Conservation (phyloP, 306 rosid genomes). For the Astragalus membranaceus region DNA sequence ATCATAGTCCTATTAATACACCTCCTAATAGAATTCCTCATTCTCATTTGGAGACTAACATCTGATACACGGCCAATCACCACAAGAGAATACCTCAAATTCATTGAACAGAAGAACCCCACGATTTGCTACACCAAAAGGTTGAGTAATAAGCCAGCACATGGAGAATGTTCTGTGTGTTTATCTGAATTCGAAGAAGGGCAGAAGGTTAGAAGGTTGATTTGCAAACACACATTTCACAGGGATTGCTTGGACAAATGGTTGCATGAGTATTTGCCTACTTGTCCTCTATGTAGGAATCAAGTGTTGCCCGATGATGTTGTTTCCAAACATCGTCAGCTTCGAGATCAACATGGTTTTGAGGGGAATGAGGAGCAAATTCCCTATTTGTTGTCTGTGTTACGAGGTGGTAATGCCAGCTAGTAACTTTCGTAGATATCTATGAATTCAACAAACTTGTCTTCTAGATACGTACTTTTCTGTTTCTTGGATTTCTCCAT, state of each 20-base stretch:
- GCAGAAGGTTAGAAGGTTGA: slow-evolving; percentile 52
- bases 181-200: slow-evolving; percentile 73
- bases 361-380: slow-evolving; percentile 52
- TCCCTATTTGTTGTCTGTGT: slow-evolving; percentile 45
- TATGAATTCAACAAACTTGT: too few species aligned
- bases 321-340: slow-evolving; percentile 57
- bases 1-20: slow-evolving; percentile 38
- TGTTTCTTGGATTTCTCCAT: too few species aligned
- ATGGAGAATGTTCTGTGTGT: slow-evolving; percentile 63
- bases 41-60: slow-evolving; percentile 31
- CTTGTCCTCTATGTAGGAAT: slow-evolving; percentile 81
- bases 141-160: neutral
- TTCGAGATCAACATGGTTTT: slow-evolving; percentile 49
- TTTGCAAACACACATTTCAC: slow-evolving; percentile 76
- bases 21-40: slow-evolving; percentile 41
- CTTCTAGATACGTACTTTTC: too few species aligned
- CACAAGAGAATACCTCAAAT: slow-evolving; percentile 49
- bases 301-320: slow-evolving; percentile 62
- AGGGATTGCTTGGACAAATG: slow-evolving; percentile 76
- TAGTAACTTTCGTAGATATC: too few species aligned
- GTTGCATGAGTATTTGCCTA: slow-evolving; percentile 62
- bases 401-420: slow-evolving; percentile 18
- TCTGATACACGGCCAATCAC: slow-evolving; percentile 37
- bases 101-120: slow-evolving; percentile 65
- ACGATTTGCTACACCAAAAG: slow-evolving; percentile 32